Evolutionary conservation across 208 protist species (phyloP), one percentile per base, ranked within the genome.

Genomic region (Trypanosoma mega): DNA sequence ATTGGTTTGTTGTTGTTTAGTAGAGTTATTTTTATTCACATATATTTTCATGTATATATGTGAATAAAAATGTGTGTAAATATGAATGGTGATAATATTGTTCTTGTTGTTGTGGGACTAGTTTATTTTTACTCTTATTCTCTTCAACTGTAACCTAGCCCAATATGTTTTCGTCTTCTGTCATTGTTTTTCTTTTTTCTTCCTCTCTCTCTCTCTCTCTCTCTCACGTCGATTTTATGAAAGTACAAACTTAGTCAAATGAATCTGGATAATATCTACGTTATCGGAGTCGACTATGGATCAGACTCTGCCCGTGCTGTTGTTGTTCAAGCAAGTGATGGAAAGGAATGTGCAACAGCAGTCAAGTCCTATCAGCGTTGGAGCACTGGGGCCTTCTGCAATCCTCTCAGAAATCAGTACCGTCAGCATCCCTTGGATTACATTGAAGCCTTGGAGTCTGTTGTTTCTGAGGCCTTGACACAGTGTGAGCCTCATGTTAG

Each of bases 401-500:
- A 80, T 26, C 48, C 76, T 12, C 64, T 67, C 20, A 33, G 18
- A 14, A 66, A 74, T 46, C 73, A 78, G 64, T 87, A 87, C 52
- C 76, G 73, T 45, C 76, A 82, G 30, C 72, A 82, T 58, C 80
- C 80, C 16, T 57, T 69, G 21, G 69, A 87, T 62, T 87, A 80
- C 63, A 67, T 82, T 23, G 75, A 77, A 52, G 68, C 63, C 3
- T 66, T 70, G 3, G 76, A 80, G 57, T 29, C 44, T 56, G 63
- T 68, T 43, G 72, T 85, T 54, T 72, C 24, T 20, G 66, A 68
- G 31, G 68, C 63, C 16, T 50, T 73, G 16, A 37, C 24, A 34
- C 3, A 49, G 26, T 14, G 26, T 20, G 24, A 34, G 6, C 16
- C 1, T 49, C 50, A 37, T 1, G 61, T 60, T n/a, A 51, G n/a